phyloP scores from a whole-genome alignment of 1,139 yeast species.

The Debaryomycetaceae sp. region DNA sequence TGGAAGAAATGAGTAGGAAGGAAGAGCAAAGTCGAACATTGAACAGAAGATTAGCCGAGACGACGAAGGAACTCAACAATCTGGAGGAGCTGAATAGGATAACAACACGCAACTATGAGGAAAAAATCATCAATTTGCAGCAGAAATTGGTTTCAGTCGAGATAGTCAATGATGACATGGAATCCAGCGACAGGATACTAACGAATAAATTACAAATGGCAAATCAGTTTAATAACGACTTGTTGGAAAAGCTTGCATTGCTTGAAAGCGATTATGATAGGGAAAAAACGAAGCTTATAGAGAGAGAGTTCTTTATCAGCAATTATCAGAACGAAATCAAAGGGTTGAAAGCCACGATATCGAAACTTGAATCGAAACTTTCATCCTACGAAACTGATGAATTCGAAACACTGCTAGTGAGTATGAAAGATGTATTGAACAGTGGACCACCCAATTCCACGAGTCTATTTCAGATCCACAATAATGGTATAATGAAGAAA shows the following conservation, averaged over 20 bases:
- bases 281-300: slow-evolving; percentile 27
- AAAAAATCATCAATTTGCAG: slow-evolving; percentile 20
- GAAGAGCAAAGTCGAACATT: slow-evolving; percentile 12
- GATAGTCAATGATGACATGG: slow-evolving; percentile 41
- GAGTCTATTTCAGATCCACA: slow-evolving; percentile 1
- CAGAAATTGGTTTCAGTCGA: slow-evolving; percentile 37
- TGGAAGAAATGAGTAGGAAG: slow-evolving; percentile 12
- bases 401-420: slow-evolving; percentile 26
- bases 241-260: slow-evolving; percentile 40
- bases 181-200: slow-evolving; percentile 35
- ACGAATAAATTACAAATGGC: slow-evolving; percentile 30
- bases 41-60: slow-evolving; percentile 10
- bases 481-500: slow-evolving; percentile 12
- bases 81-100: slow-evolving; percentile 17
- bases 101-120: slow-evolving; percentile 18
- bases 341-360: slow-evolving; percentile 17
- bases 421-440: slow-evolving; percentile 28
- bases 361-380: slow-evolving; percentile 6
- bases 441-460: slow-evolving; percentile 30
- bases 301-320: slow-evolving; percentile 29
- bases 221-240: slow-evolving; percentile 37
- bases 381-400: slow-evolving; percentile 8
- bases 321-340: slow-evolving; percentile 33
- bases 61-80: slow-evolving; percentile 20
- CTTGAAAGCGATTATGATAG: slow-evolving; percentile 40